These are phyloP conservation scores for Calocybe gangraenosa DNA, from an alignment of 768 basidiomycete species.

Conservation along the genomic window DNA sequence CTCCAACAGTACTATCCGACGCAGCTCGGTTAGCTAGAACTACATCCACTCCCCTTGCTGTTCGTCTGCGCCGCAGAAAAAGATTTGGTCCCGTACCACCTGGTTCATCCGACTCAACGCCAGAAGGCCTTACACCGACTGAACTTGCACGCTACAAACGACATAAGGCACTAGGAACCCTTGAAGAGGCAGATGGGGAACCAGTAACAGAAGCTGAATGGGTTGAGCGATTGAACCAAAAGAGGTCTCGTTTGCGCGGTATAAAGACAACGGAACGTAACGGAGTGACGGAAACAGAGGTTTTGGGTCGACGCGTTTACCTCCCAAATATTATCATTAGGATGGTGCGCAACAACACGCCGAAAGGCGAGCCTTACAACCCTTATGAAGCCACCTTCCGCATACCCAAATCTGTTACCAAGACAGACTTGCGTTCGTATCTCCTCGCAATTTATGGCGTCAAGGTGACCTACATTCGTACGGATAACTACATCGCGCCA, in stretches of 20 bases:
- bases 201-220: constrained; percentile 52
- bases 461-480: constrained; percentile 89
- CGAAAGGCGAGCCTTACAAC: constrained; percentile 76
- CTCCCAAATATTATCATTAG: constrained; percentile 85
- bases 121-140: constrained; percentile 59
- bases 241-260: constrained; percentile 68
- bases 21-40: constrained; percentile 54
- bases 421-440: constrained; percentile 88
- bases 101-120: constrained; percentile 42
- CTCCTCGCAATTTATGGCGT: constrained; percentile 84
- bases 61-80: constrained; percentile 64
- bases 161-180: constrained; percentile 47
- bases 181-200: constrained; percentile 32
- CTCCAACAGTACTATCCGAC: constrained; percentile 28
- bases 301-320: constrained; percentile 81
- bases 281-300: constrained; percentile 38
- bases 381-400: constrained; percentile 95
- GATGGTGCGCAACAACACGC: constrained; percentile 81
- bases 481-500: constrained; percentile 81
- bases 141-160: constrained; percentile 62
- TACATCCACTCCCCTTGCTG: constrained; percentile 68
- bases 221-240: constrained; percentile 50
- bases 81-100: constrained; percentile 30
- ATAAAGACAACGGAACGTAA: constrained; percentile 36
- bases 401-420: constrained; percentile 83